Percentiles rank a stretch among this genome's conserved stretches.
Evolutionary conservation across 1,284 basidiomycete genomes (phyloP).

Genomic region (Peniophora sp.): DNA sequence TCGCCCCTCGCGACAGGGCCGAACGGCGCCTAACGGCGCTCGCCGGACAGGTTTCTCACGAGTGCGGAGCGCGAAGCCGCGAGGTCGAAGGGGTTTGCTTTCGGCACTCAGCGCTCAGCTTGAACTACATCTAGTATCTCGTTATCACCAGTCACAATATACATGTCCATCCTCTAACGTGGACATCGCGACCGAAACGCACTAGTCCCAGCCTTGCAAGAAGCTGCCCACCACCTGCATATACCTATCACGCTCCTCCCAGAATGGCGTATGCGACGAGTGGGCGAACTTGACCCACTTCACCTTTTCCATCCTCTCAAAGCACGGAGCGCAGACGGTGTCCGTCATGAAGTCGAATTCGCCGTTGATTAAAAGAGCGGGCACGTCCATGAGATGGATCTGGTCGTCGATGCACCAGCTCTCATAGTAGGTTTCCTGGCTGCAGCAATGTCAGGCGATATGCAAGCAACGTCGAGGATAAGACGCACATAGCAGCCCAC

Average conservation of each 20-base stretch:
- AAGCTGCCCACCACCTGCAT: conserved; percentile 10
- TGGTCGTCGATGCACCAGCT: conserved; percentile 1
- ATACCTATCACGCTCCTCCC: conserved; percentile 19
- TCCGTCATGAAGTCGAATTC: conserved; percentile 15
- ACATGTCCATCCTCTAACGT: too few relatives aligned
- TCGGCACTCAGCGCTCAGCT: too few relatives aligned
- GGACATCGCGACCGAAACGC: too few relatives aligned
- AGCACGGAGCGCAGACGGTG: conserved; percentile 9
- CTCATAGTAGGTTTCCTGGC: not conserved
- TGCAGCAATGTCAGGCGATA: not conserved
- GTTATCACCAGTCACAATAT: too few relatives aligned
- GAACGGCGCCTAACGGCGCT: too few relatives aligned
- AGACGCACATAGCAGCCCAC: not conserved
- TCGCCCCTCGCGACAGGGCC: too few relatives aligned
- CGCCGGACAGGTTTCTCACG: too few relatives aligned
- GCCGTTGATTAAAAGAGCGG: conserved; percentile 10
- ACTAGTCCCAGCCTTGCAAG: too few relatives aligned
- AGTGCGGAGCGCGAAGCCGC: too few relatives aligned
- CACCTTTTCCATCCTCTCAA: conserved; percentile 8
- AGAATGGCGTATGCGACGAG: conserved; percentile 19
- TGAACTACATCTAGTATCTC: too few relatives aligned
- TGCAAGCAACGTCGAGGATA: not conserved
- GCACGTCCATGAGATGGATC: conserved; percentile 4
- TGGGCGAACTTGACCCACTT: conserved; percentile 19
- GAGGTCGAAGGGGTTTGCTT: too few relatives aligned